Base-by-base conservation (phyloP, 2,329 filamentous ascomycete genomes). In the Fusarium acutatum region DNA sequence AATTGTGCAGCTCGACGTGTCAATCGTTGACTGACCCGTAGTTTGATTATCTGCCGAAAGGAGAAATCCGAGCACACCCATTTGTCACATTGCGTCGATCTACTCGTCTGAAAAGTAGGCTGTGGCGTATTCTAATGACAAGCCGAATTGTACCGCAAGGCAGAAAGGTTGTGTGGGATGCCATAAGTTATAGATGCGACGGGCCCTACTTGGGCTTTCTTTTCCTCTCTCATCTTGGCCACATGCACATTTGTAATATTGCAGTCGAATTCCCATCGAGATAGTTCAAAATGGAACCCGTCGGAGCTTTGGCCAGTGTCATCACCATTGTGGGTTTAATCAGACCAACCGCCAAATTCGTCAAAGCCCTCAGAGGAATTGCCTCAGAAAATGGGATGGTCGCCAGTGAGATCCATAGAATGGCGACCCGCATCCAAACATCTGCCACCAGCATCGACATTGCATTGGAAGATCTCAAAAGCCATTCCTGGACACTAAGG, bases 1-100 rank as follows among this genome's bases (percentile, higher is more conserved):
- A 24, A 35, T 50, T 18, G 30, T 68, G 56, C 41, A 68, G 64
- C 26, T 38, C 1, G 49, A 68, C 66, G 56, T 69, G 64, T 69
- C 56, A 63, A 13, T n/a, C 22, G 17, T 22, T 68, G 49, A 50
- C 22, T 50, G 41, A 59, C 0, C 35, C 24, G 9, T 18, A 17
- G 46, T 9, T 38, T 34, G 0, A 41, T 5, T n/a, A 18, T 35
- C 1, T 46, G 14, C 64, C 50, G 0, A 32, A 67, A 63, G 3
- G 0, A 63, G 64, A 40, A 47, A 50, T 5, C 50, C 64, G 43
- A 69, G 43, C 44, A 57, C 64, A 68, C 54, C 14, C 53, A 62
- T 6, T 9, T 4, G 1, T 13, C 10, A 2, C 2, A n/a, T 12
- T 49, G 37, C 49, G 15, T 41, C n/a, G 6, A 8, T 14, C 6